Base-by-base conservation (phyloP, 2,329 filamentous ascomycete genomes). In the Colletotrichum spaethianum region DNA sequence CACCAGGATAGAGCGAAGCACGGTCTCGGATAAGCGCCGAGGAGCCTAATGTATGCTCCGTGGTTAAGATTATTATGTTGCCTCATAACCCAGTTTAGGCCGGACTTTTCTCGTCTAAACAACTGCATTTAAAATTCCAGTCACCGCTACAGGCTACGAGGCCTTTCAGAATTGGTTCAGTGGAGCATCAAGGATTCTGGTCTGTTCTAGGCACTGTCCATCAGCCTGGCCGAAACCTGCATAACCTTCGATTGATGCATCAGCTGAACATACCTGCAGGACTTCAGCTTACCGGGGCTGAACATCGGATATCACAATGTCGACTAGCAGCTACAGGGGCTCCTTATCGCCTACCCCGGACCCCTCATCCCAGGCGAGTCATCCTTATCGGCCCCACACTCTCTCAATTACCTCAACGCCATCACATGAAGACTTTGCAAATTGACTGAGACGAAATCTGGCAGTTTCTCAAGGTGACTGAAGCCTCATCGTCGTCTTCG, bases 351-450 rank as follows among this genome's bases (percentile, higher is more conserved):
- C 48, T n/a, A 53, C 61, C 61, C 61, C 48, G 20, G 61, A 63
- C 61, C 61, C 61, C 61, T 63, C 61, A 44, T 63, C 50, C 26
- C 55, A 63, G 61, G 61, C 38, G 38, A 63, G 61, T 63, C 48
- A 53, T 38, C 55, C 61, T 63, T 63, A 63, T 63, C 61, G 36
- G 48, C 36, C 61, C 61, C 61, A 63, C 61, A 46, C 50, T 14
- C 26, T 14, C 26, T 16, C 36, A 33, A 28, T 52, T 52, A 28
- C 38, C 36, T 38, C 48, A 44, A 31, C 26, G 50, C 28, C 61
- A 11, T 53, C 61, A 52, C 36, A 63, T 55, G 61, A 55, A 63
- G 61, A 63, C 61, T 63, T 55, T 63, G 61, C 61, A 63, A 44
- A 12, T 31, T 53, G 36, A 23, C 61, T 53, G 48, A 53, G 48